phyloP scores from a whole-genome alignment of 2,329 filamentous ascomycete species.

The Keithomyces neogunnii region DNA sequence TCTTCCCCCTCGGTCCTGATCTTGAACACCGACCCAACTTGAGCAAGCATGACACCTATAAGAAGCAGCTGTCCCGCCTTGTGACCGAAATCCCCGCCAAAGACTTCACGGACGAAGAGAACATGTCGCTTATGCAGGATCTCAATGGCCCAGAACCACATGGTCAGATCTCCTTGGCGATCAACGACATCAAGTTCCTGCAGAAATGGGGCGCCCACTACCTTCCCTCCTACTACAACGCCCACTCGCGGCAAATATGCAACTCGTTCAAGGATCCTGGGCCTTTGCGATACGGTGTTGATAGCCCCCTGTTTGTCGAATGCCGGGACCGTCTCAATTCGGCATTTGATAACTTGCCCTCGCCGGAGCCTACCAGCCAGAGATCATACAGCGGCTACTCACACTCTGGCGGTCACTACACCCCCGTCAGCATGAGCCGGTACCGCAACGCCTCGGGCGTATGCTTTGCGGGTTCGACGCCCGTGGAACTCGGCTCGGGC shows the following conservation, averaged over 20 bases:
- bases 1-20: constrained; percentile 27
- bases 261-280: constrained; percentile 56
- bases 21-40: constrained; percentile 7
- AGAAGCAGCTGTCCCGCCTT: constrained; percentile 20
- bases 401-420: neutral
- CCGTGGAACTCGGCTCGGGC: constrained; percentile 35
- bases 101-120: constrained; percentile 27
- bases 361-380: constrained; percentile 28
- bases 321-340: constrained; percentile 41
- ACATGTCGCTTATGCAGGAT: constrained; percentile 40
- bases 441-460: constrained; percentile 34
- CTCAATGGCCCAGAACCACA: constrained; percentile 31
- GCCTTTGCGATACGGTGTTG: constrained; percentile 42
- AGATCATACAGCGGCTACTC: neutral
- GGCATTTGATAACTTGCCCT: constrained; percentile 38
- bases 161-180: constrained; percentile 43
- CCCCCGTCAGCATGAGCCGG: constrained; percentile 28
- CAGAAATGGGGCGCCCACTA: constrained; percentile 49
- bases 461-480: constrained; percentile 45
- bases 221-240: constrained; percentile 45
- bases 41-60: constrained; percentile 16
- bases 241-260: constrained; percentile 48
- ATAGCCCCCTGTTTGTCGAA: constrained; percentile 41
- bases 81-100: constrained; percentile 26
- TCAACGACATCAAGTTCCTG: constrained; percentile 31